A percentile compares a stretch with the other conserved stretches of the same genome.
These are phyloP conservation scores for Thozetella sp. DNA, from an alignment of 495 filamentous ascomycete genomes.

Conservation along the genomic window DNA sequence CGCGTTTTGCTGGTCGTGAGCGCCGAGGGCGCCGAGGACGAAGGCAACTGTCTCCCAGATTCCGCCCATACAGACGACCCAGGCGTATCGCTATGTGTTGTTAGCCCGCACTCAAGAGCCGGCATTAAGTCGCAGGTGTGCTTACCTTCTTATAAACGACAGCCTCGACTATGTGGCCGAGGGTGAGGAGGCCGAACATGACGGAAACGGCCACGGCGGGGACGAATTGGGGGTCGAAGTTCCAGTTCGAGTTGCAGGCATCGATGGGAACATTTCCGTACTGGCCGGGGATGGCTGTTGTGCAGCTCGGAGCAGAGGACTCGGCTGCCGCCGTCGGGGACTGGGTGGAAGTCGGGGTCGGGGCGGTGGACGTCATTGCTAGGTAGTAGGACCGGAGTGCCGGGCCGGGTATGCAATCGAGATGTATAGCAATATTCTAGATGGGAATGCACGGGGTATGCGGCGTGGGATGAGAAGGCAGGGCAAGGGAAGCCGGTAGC, in stretches of 20 bases:
- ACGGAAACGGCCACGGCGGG: constrained; percentile 29
- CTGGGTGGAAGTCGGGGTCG: background rate
- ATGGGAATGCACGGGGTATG: background rate
- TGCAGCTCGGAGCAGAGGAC: constrained; percentile 10
- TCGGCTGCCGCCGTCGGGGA: background rate
- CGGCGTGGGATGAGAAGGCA: background rate
- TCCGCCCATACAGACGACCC: constrained; percentile 37
- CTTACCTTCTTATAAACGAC: constrained; percentile 30
- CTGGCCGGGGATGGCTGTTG: constrained; percentile 32
- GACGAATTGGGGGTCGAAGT: constrained; percentile 34
- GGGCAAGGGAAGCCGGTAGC: no score
- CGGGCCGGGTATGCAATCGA: background rate
- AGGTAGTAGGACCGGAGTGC: no score
- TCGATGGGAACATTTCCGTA: constrained; percentile 39
- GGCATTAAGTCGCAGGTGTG: background rate
- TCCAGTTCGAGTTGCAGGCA: constrained; percentile 43
- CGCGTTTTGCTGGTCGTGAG: constrained; percentile 37
- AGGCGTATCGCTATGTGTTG: constrained; percentile 35
- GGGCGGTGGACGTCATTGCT: background rate
- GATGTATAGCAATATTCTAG: background rate
- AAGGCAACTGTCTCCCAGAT: constrained; percentile 39
- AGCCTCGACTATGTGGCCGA: constrained; percentile 40
- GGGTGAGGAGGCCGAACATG: constrained; percentile 36
- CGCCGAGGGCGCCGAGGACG: constrained; percentile 28
- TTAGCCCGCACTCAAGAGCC: background rate